These are phyloP conservation scores for Erucastrum elatum DNA, from an alignment of 345 rosid species.

Conservation along the genomic window DNA sequence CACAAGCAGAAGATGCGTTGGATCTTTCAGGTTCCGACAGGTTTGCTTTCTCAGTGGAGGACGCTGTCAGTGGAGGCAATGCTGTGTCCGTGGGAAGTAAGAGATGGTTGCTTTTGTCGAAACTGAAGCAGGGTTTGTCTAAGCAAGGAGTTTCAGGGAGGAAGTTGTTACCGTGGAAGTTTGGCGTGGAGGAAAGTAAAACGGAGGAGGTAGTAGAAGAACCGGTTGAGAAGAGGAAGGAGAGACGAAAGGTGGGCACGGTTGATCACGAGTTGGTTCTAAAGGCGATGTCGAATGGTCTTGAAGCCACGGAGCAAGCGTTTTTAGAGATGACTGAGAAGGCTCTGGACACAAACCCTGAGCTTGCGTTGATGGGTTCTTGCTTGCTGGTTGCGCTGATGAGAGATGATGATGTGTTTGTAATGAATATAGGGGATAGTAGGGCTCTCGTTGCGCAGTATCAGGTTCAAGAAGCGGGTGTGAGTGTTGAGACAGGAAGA, in stretches of 20 bases:
- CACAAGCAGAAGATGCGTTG: conserved; percentile 78
- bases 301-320: conserved; percentile 77
- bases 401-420: conserved; percentile 96
- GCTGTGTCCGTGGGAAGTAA: conserved; percentile 64
- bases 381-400: conserved; percentile 87
- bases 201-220: conserved; percentile 60
- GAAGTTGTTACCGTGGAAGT: conserved; percentile 79
- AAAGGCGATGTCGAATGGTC: conserved; percentile 79
- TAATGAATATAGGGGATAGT: conserved; percentile 98
- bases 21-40: conserved; percentile 95
- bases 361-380: conserved; percentile 97
- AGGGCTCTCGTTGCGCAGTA: conserved; percentile 90
- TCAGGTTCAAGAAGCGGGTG: conserved; percentile 43
- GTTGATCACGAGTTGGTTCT: conserved; percentile 79
- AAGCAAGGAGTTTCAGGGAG: conserved; percentile 55
- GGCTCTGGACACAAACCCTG: conserved; percentile 82
- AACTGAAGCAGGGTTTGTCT: conserved; percentile 76
- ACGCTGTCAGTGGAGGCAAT: conserved; percentile 67
- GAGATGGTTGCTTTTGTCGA: conserved; percentile 82
- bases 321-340: conserved; percentile 93
- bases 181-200: conserved; percentile 68
- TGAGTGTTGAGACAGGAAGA: conserved; percentile 38
- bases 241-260: conserved; percentile 75
- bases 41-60: conserved; percentile 90
- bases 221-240: conserved; percentile 49